These are phyloP conservation scores for Coccomyxa subellipsoidea DNA, from an alignment of 163 green algal genomes.

Conservation along the genomic window DNA sequence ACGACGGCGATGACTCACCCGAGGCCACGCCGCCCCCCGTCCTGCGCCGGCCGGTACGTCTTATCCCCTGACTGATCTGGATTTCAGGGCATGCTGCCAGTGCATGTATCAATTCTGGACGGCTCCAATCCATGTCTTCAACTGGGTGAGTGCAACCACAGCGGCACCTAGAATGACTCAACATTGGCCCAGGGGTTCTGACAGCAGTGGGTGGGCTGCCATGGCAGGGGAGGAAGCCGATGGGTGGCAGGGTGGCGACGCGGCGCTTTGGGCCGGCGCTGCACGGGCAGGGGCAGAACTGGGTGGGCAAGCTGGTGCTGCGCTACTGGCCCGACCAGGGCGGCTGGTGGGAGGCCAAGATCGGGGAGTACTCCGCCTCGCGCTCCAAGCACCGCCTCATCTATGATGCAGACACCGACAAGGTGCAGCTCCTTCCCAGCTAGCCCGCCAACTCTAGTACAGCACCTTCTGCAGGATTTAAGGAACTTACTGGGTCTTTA, in stretches of 20 bases:
- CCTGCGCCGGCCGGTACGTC: not conserved
- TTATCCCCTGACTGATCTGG: too few species aligned
- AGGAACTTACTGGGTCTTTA: too few species aligned
- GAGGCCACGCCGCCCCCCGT: not conserved
- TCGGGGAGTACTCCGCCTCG: not conserved
- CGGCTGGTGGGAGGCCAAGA: conserved; percentile 30
- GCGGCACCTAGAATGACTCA: too few species aligned
- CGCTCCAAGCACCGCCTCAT: conserved; percentile 46
- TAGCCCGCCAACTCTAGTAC: not conserved
- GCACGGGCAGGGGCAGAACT: not conserved
- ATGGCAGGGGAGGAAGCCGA: not conserved
- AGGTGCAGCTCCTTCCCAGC: not conserved
- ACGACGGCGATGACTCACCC: conserved; percentile 3
- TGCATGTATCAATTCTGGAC: too few species aligned
- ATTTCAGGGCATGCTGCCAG: too few species aligned
- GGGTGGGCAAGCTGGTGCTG: conserved; percentile 29
- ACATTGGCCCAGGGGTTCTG: too few species aligned
- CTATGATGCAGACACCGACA: conserved; percentile 34
- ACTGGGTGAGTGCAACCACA: too few species aligned
- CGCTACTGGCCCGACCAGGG: conserved; percentile 28
- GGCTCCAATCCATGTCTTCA: too few species aligned
- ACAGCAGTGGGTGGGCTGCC: not conserved
- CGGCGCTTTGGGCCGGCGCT: not conserved
- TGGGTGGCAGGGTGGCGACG: not conserved
- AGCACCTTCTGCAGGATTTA: too few species aligned